Evolutionary conservation across 192 early-diverging fungal species (phyloP), one percentile per base, ranked within the genome.

Genomic region (Rhizophagus sp.): DNA sequence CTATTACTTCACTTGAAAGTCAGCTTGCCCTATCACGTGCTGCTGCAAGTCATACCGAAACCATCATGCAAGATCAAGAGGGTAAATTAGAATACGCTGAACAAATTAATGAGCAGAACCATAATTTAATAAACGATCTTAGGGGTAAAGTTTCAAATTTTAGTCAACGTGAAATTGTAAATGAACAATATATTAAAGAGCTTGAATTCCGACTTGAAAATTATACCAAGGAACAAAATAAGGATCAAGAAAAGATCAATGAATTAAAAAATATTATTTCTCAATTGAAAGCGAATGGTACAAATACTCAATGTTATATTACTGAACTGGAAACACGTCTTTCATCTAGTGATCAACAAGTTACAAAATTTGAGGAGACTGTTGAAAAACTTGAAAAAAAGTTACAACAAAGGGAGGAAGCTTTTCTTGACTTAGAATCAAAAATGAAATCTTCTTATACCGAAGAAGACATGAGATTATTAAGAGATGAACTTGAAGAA

Each of bases 11-110:
- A 13, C 82, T 94, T 22, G 92, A 94, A 73, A 86, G 81, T 17
- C 89, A 93, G 67, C 81, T 94, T 62, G 85, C 83, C 15, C 79
- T 88, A 70, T 83, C 90, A 1, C 85, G 83, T 25, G 92, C 90
- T 36, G 86, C 89, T 1, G 49, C 93, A 41, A 88, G 85, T 27
- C 91, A 87, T 19, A 88, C 91, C 63, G 86, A 88, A 27, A 77
- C 84, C 41, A 84, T 88, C 34, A 81, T 90, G 57, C 82, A 88
- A 47, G 89, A 91, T 81, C 91, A 91, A 36, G 85, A 90, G 67
- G 82, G 84, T 9, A 85, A 86, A 39, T 83, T 91, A 5, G 80
- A 84, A 27, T 36, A 30, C 15, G 73, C 73, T 2, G 34, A 61
- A 19, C 47, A 75, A 75, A 19, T 36, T 62, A 75, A 34, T 62